Percentiles rank a stretch among this genome's conserved stretches.
Evolutionary conservation across 495 filamentous ascomycete genomes (phyloP).

Genomic region (Neurospora sp.): DNA sequence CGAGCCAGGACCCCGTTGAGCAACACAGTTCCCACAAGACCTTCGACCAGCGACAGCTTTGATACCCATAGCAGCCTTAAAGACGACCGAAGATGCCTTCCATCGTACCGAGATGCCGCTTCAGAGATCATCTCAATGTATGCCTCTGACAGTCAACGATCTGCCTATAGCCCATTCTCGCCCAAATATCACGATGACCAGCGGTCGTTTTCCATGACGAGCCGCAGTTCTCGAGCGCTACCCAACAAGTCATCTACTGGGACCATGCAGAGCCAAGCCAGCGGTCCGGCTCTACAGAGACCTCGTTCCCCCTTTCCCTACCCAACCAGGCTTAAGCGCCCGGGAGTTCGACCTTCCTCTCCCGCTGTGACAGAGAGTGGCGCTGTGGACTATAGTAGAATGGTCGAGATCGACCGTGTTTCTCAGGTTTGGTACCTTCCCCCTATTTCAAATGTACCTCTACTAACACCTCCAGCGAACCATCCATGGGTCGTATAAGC

Average conservation of each 20-base stretch:
- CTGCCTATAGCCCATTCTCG: conserved; percentile 27
- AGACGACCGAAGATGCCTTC: conserved; percentile 24
- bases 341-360: conserved; percentile 53
- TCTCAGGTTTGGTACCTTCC: conserved; percentile 26
- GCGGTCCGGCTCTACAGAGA: conserved; percentile 31
- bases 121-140: conserved; percentile 41
- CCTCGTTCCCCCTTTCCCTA: conserved; percentile 55
- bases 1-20: background rate
- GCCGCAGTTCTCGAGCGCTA: conserved; percentile 38
- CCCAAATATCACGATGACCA: conserved; percentile 30
- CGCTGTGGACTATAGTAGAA: conserved; percentile 37
- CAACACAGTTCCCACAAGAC: background rate
- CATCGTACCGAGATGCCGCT: conserved; percentile 32
- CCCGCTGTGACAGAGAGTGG: conserved; percentile 47
- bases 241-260: conserved; percentile 43
- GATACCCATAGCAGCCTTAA: conserved; percentile 1
- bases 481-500: conserved; percentile 31
- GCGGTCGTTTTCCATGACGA: conserved; percentile 51
- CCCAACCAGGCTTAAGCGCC: conserved; percentile 53
- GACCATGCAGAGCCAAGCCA: conserved; percentile 36
- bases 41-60: background rate
- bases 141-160: conserved; percentile 33
- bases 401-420: conserved; percentile 38
- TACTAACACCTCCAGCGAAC: conserved; percentile 24
- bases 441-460: background rate